phyloP scores from a whole-genome alignment of 2,329 filamentous ascomycete genomes.

The Colletotrichum sp. region DNA sequence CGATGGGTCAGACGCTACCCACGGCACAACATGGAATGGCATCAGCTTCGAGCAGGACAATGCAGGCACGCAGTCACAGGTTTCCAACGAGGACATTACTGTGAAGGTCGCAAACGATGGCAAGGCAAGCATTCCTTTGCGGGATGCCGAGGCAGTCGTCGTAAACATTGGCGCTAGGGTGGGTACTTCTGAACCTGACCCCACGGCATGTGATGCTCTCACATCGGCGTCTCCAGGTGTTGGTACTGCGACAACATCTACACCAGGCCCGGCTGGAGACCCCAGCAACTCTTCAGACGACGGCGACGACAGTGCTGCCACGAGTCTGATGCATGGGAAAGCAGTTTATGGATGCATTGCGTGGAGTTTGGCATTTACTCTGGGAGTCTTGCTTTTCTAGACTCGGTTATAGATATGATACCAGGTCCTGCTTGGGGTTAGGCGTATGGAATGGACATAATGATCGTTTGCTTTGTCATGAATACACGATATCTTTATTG shows the following conservation, averaged over 20 bases:
- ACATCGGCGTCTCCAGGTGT: background rate
- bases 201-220: conserved; percentile 5
- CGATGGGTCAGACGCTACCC: conserved; percentile 16
- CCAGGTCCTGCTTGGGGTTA: background rate
- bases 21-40: conserved; percentile 13
- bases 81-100: conserved; percentile 3
- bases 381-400: conserved; percentile 3
- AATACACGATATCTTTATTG: background rate
- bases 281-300: conserved; percentile 5
- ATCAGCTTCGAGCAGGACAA: conserved; percentile 17
- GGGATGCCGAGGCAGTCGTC: conserved; percentile 12
- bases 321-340: background rate
- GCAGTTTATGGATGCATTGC: conserved; percentile 12
- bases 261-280: conserved; percentile 3
- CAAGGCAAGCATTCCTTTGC: conserved; percentile 7
- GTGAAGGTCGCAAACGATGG: background rate
- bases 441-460: background rate
- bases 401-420: conserved; percentile 5
- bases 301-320: background rate
- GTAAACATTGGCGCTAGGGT: conserved; percentile 6
- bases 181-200: conserved; percentile 2
- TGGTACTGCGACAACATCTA: conserved; percentile 2
- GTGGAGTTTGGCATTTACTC: conserved; percentile 15
- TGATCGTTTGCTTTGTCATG: background rate
- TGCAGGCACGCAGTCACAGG: background rate